These are phyloP conservation scores for Yamadazyma blattariae DNA, from an alignment of 1,139 yeast genomes.

Conservation along the genomic window DNA sequence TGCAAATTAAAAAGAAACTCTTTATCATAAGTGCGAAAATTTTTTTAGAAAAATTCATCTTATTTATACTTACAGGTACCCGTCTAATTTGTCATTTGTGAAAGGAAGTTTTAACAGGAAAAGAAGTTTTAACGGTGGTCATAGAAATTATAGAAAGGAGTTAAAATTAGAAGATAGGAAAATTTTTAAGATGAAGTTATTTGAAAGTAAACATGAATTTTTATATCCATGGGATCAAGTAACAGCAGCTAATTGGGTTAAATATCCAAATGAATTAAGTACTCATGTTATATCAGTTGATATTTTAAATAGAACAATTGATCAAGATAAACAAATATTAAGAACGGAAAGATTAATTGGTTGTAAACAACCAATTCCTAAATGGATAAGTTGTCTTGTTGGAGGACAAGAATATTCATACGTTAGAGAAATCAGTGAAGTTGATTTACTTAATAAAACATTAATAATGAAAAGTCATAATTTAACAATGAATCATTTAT, in stretches of 20 bases:
- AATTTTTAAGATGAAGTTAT: constrained; percentile 93
- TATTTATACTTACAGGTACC: too few species aligned
- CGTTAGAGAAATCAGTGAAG: constrained; percentile 87
- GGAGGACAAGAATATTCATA: constrained; percentile 76
- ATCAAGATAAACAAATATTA: constrained; percentile 52
- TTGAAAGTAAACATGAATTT: constrained; percentile 65
- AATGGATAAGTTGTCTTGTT: constrained; percentile 71
- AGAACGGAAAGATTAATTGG: constrained; percentile 87
- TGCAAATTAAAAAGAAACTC: constrained; percentile 5
- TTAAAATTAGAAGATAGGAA: too few species aligned
- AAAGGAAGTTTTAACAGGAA: too few species aligned
- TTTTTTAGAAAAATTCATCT: too few species aligned
- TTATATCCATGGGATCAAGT: constrained; percentile 92
- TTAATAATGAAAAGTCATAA: constrained; percentile 83
- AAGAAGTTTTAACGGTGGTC: too few species aligned
- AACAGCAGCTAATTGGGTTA: constrained; percentile 95
- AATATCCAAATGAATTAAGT: constrained; percentile 89
- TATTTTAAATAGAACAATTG: constrained; percentile 69
- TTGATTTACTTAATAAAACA: constrained; percentile 63
- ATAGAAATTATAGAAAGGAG: too few species aligned
- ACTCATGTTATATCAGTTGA: constrained; percentile 97
- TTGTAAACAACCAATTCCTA: constrained; percentile 83
- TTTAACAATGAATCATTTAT: constrained; percentile 73
- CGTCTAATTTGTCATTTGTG: too few species aligned
- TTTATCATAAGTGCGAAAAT: constrained; percentile 4